phyloP scores from a whole-genome alignment of 495 filamentous ascomycete genomes.

The Xylaria nigripes region DNA sequence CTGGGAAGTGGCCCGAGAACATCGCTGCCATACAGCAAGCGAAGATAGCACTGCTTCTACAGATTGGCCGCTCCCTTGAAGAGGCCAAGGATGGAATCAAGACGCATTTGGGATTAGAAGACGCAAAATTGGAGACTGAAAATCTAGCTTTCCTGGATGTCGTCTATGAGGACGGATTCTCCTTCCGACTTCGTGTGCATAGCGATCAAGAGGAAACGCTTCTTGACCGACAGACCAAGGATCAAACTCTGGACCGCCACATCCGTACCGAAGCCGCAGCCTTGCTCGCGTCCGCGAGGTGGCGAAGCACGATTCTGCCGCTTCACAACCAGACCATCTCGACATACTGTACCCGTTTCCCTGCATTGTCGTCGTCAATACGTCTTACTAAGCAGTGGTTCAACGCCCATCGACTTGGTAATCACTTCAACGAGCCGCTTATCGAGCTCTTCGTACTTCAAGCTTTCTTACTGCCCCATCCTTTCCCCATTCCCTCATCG shows the following conservation, averaged over 20 bases:
- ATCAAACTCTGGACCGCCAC: conserved; percentile 53
- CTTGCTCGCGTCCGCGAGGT: conserved; percentile 62
- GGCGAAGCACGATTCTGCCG: conserved; percentile 61
- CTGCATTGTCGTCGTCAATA: conserved; percentile 72
- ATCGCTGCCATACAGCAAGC: conserved; percentile 83
- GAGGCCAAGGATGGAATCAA: conserved; percentile 42
- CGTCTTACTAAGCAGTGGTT: conserved; percentile 92
- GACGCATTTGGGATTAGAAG: conserved; percentile 72
- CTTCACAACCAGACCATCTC: conserved; percentile 73
- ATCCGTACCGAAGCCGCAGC: conserved; percentile 57
- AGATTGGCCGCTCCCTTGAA: conserved; percentile 64
- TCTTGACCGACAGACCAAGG: conserved; percentile 68
- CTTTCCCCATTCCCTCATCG: conserved; percentile 71
- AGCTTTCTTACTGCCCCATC: conserved; percentile 72
- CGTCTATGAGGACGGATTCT: conserved; percentile 55
- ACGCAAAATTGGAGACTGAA: conserved; percentile 51
- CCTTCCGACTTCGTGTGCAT: conserved; percentile 62
- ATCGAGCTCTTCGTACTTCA: conserved; percentile 71
- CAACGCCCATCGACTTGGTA: conserved; percentile 65
- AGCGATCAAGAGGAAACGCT: conserved; percentile 80
- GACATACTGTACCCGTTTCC: conserved; percentile 71
- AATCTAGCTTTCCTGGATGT: conserved; percentile 85
- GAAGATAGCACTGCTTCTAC: conserved; percentile 84
- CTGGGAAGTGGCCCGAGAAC: conserved; percentile 88
- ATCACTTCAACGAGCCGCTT: conserved; percentile 68